Evolutionary conservation across 345 rosid species (phyloP), one percentile per base, ranked within the genome.

Genomic region (Citrus medica): DNA sequence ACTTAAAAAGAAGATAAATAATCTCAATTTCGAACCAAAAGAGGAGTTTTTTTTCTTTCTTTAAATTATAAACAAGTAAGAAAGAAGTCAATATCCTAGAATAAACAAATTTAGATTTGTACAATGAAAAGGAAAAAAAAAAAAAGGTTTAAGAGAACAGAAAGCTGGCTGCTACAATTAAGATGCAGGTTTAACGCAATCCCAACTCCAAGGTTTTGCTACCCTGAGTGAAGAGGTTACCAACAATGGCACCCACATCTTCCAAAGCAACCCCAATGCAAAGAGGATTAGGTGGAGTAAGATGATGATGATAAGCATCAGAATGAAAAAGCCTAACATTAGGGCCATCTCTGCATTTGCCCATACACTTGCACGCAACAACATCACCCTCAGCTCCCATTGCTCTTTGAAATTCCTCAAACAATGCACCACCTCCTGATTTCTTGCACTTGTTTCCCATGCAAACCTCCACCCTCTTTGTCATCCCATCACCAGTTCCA

Each of bases 381-480:
- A 88, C 87, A 0, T 83, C 87, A 2, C 85, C 95, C 35, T 90
- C 87, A 1, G 60, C 21, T 4, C 90, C 89, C 63, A 88, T 71
- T 0, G 76, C 87, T 78, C 75, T 93, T 80, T 85, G 86, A 83
- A 93, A 89, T 76, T 83, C 93, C 56, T 84, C 87, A 71, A 93
- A 73, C 82, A 93, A 78, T 1, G 86, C 82, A 21, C 83, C 85
- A 14, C 86, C 88, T 77, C 95, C 97, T 16, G 89, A 78, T 62
- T 83, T 93, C 87, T 82, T 86, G 84, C 95, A 93, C 82, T 93
- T 93, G 7, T 84, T 85, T 37, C 97, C 97, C 97, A 89, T 89
- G 79, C 95, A 91, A 33, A 93, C 91, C 77, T 93, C 95, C 8
- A 93, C 75, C 76, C 85, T 86, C 80, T 84, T 86, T 22, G 76